These are phyloP conservation scores for Exophiala viscosa DNA, from an alignment of 2,329 filamentous ascomycete genomes.

Conservation along the genomic window DNA sequence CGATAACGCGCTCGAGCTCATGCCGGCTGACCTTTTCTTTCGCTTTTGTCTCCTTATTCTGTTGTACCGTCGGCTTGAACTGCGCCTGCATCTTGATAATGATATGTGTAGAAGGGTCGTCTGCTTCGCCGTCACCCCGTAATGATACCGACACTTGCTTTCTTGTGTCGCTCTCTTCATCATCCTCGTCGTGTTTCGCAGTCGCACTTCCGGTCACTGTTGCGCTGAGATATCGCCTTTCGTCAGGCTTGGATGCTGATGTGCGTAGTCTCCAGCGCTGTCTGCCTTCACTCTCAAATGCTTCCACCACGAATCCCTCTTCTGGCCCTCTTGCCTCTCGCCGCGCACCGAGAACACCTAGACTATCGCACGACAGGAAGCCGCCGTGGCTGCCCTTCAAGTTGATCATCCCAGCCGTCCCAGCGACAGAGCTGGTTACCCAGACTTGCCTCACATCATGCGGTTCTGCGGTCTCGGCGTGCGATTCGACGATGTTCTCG, in stretches of 20 bases:
- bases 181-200: conserved; percentile 2
- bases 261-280: conserved; percentile 17
- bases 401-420: conserved; percentile 66
- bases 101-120: conserved; percentile 6
- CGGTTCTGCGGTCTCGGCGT: conserved; percentile 81
- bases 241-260: conserved; percentile 14
- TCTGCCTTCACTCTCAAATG: conserved; percentile 4
- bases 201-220: conserved; percentile 2
- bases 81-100: conserved; percentile 88
- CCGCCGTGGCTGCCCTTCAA: conserved; percentile 89
- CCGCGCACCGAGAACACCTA: conserved; percentile 27
- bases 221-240: conserved; percentile 15
- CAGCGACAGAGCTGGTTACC: conserved; percentile 78
- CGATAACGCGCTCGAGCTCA: conserved; percentile 78
- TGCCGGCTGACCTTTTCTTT: conserved; percentile 79
- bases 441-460: conserved; percentile 96
- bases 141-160: conserved; percentile 25
- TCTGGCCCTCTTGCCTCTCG: conserved; percentile 33
- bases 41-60: conserved; percentile 76
- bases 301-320: conserved; percentile 25
- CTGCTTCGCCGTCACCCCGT: conserved; percentile 25
- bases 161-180: conserved; percentile 7
- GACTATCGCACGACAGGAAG: conserved; percentile 43
- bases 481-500: conserved; percentile 83
- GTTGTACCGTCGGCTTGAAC: conserved; percentile 81